A percentile compares a stretch with the other conserved stretches of the same genome.
phyloP scores from a whole-genome alignment of 768 basidiomycete species.

The Trametes villosa region DNA sequence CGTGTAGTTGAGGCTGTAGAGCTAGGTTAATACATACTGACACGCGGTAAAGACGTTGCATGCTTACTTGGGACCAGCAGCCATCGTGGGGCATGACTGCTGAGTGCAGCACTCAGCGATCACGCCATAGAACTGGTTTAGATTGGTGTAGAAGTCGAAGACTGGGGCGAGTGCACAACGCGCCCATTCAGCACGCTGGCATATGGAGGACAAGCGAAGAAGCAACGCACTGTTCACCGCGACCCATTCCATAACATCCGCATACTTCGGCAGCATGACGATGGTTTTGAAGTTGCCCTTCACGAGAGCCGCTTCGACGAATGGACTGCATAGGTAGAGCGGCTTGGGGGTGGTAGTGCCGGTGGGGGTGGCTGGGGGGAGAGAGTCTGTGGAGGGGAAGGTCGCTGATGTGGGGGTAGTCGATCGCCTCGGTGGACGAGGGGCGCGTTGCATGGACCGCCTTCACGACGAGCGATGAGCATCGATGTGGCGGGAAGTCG shows the following conservation, averaged over 20 bases:
- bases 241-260: constrained; percentile 97
- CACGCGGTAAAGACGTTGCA: neutral
- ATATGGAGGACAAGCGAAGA: neutral
- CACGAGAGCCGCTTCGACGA: constrained; percentile 92
- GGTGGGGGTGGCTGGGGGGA: constrained; percentile 46
- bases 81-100: constrained; percentile 90
- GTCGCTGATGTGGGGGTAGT: constrained; percentile 75
- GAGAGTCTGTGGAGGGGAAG: constrained; percentile 48
- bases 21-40: neutral
- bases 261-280: constrained; percentile 93
- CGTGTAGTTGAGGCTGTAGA: constrained; percentile 80
- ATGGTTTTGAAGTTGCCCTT: constrained; percentile 99
- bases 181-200: neutral
- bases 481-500: constrained; percentile 2
- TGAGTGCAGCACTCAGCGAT: constrained; percentile 93
- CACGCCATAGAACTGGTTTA: constrained; percentile 96
- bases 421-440: constrained; percentile 71
- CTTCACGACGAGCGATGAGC: constrained; percentile 40
- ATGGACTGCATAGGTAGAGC: constrained; percentile 90
- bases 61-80: constrained; percentile 81
- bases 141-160: constrained; percentile 95
- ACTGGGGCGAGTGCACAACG: constrained; percentile 58
- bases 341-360: constrained; percentile 58
- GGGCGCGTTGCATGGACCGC: constrained; percentile 75
- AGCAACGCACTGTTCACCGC: constrained; percentile 82